These are phyloP conservation scores for Madurella mycetomatis DNA, from an alignment of 2,329 filamentous ascomycete species.

Conservation along the genomic window DNA sequence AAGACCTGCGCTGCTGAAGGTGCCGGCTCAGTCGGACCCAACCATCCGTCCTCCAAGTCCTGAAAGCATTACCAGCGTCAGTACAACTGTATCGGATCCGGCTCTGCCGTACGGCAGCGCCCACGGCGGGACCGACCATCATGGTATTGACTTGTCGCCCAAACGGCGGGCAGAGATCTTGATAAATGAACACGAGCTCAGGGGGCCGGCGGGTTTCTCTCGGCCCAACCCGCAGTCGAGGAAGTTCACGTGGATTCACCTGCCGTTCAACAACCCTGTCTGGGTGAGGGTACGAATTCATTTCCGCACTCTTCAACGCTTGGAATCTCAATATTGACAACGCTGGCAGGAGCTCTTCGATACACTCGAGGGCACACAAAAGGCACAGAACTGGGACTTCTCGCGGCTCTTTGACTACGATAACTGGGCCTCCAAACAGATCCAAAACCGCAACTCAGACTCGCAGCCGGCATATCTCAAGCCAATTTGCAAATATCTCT, in stretches of 20 bases:
- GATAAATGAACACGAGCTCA: constrained; percentile 25
- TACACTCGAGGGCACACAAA: constrained; percentile 36
- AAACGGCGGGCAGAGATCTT: constrained; percentile 20
- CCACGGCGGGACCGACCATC: constrained; percentile 10
- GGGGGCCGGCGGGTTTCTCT: constrained; percentile 36
- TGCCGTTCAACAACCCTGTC: constrained; percentile 53
- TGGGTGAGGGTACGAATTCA: constrained; percentile 49
- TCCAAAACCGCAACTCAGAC: constrained; percentile 38
- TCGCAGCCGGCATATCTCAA: constrained; percentile 38
- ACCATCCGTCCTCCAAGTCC: constrained; percentile 30
- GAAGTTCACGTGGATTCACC: constrained; percentile 56
- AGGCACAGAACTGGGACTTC: constrained; percentile 38
- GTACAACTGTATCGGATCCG: constrained; percentile 33
- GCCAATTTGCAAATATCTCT: constrained; percentile 34
- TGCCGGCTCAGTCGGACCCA: constrained; percentile 30
- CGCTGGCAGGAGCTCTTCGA: constrained; percentile 30
- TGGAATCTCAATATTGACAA: constrained; percentile 17
- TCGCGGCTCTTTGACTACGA: constrained; percentile 38
- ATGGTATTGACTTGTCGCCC: constrained; percentile 12
- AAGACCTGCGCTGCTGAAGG: constrained; percentile 31
- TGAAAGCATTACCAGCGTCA: constrained; percentile 25
- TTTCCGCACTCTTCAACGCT: not conserved
- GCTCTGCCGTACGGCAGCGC: constrained; percentile 5
- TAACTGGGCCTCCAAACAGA: constrained; percentile 38
- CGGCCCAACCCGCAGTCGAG: constrained; percentile 36